phyloP scores from a whole-genome alignment of 2,329 filamentous ascomycete genomes.

The Trichoderma sp. region DNA sequence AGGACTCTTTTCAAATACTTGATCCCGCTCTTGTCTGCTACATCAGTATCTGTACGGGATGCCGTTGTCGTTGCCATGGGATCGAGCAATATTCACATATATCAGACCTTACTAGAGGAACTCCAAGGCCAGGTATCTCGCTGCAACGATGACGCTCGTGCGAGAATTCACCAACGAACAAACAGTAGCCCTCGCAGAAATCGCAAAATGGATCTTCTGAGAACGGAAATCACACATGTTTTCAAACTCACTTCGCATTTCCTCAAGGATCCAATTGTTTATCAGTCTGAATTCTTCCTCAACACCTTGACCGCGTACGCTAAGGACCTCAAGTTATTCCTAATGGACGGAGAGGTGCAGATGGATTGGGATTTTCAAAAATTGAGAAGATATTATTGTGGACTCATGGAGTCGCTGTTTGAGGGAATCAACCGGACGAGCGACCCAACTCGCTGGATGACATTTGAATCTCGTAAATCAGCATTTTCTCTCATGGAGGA shows the following conservation, averaged over 20 bases:
- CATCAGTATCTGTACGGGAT: conserved; percentile 77
- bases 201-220: conserved; percentile 77
- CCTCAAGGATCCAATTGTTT: conserved; percentile 72
- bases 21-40: conserved; percentile 79
- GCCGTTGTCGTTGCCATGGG: conserved; percentile 90
- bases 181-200: conserved; percentile 80
- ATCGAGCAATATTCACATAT: conserved; percentile 92
- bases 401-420: conserved; percentile 87
- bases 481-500: conserved; percentile 97
- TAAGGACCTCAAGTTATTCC: conserved; percentile 87
- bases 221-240: conserved; percentile 93
- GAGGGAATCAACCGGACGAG: conserved; percentile 83
- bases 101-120: conserved; percentile 84
- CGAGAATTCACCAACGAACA: conserved; percentile 80
- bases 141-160: conserved; percentile 85
- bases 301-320: conserved; percentile 85
- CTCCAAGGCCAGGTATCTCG: conserved; percentile 80
- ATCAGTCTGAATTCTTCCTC: conserved; percentile 85
- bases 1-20: conserved; percentile 86
- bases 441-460: conserved; percentile 90
- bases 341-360: conserved; percentile 93
- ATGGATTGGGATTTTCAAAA: conserved; percentile 94
- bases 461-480: conserved; percentile 93
- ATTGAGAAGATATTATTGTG: conserved; percentile 88
- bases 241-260: conserved; percentile 94